Conservation (phyloP, 1,284 basidiomycete genomes). For the Hemileia vastatrix region DNA sequence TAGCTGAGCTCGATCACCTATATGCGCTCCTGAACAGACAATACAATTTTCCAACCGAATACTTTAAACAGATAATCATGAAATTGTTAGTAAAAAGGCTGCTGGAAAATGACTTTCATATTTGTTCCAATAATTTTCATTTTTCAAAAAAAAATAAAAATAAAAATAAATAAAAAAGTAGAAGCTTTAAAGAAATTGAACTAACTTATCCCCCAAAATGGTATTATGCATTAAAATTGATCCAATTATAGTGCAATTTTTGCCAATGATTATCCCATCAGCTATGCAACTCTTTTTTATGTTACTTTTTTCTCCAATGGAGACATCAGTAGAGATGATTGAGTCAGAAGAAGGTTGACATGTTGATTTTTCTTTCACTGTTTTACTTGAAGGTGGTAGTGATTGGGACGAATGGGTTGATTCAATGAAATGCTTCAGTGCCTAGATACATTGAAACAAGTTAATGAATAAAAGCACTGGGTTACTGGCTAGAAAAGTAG, state of each 20-base stretch:
- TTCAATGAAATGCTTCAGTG: background rate
- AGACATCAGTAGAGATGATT: background rate
- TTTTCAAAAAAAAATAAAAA: too few species aligned
- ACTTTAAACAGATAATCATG: slow-evolving; percentile 1
- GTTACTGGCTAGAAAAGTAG: too few species aligned
- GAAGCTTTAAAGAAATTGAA: background rate
- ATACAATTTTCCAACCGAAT: slow-evolving; percentile 16
- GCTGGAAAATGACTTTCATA: too few species aligned
- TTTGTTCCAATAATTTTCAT: too few species aligned
- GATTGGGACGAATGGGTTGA: background rate
- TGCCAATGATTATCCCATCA: background rate
- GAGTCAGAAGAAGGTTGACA: background rate
- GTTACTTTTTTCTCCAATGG: slow-evolving; percentile 3
- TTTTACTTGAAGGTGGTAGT: background rate
- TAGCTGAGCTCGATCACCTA: slow-evolving; percentile 15
- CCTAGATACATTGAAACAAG: background rate
- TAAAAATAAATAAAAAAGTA: too few species aligned
- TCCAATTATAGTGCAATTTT: background rate
- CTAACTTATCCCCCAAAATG: slow-evolving; percentile 15
- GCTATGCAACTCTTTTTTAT: slow-evolving; percentile 13
- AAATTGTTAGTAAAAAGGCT: too few species aligned
- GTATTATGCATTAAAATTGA: slow-evolving; percentile 13
- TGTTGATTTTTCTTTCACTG: background rate
- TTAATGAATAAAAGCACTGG: too few species aligned
- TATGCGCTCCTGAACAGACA: background rate